Percentiles rank a stretch among this genome's conserved stretches.
Conservation (phyloP, 2,329 filamentous ascomycete genomes). For the Phialocephala subalpina region DNA sequence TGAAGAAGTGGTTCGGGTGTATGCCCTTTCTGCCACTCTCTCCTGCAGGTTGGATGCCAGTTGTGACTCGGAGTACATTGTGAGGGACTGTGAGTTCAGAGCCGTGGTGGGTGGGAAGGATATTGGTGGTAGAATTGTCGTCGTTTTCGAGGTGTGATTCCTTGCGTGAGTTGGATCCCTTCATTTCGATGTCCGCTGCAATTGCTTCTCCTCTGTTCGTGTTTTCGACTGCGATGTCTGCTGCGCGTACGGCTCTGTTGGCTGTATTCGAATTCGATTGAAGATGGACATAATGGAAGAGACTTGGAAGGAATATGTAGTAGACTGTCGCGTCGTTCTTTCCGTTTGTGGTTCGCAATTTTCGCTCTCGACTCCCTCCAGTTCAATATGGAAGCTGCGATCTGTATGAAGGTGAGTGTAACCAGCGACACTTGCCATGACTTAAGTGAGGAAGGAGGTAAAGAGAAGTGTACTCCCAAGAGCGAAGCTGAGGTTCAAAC, state of each 20-base stretch:
- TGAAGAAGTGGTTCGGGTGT: constrained; percentile 68
- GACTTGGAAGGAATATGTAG: not conserved
- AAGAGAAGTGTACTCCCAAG: not conserved
- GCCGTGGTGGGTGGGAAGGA: not conserved
- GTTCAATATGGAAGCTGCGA: not conserved
- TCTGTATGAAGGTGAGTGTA: not conserved
- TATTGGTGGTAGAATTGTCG: not conserved
- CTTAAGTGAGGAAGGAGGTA: not conserved
- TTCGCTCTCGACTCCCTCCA: not conserved
- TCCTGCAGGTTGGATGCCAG: constrained; percentile 56
- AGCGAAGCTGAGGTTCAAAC: not conserved
- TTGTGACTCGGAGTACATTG: constrained; percentile 42
- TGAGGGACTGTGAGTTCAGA: constrained; percentile 27
- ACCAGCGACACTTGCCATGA: not conserved
- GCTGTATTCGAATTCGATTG: not conserved
- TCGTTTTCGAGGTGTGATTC: not conserved
- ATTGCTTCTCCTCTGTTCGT: not conserved
- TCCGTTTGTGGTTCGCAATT: not conserved
- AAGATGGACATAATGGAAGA: not conserved
- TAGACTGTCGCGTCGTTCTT: not conserved
- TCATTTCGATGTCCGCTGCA: constrained; percentile 1
- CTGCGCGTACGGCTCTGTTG: too few species aligned
- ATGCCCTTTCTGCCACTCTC: constrained; percentile 75
- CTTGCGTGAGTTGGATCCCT: not conserved
- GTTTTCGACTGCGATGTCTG: too few species aligned